phyloP scores from a whole-genome alignment of 2,329 filamentous ascomycete genomes.

The Rugonectria rugulosa region DNA sequence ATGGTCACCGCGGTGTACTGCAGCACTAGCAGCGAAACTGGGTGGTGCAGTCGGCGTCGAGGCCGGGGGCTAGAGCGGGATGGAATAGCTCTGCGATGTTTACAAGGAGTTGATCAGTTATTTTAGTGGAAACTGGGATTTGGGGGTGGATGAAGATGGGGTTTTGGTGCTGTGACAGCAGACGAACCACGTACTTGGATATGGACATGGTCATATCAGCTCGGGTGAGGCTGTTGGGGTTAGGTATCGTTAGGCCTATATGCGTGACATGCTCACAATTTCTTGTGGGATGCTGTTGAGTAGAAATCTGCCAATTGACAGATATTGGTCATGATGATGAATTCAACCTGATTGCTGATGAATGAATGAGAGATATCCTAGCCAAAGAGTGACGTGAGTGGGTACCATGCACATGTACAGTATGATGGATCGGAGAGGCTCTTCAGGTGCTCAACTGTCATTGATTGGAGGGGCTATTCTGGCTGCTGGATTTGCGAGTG shows the following conservation, averaged over 20 bases:
- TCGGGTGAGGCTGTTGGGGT: no score
- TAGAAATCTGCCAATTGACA: no score
- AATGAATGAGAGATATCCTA: conserved; percentile 19
- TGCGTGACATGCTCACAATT: no score
- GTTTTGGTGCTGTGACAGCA: background rate
- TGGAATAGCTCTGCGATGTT: background rate
- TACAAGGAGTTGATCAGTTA: background rate
- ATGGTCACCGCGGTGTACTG: conserved; percentile 20
- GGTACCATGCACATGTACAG: no score
- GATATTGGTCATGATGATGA: conserved; percentile 16
- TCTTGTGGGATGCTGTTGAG: no score
- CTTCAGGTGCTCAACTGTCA: background rate
- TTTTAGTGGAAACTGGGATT: background rate
- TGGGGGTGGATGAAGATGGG: background rate
- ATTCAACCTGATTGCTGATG: conserved; percentile 1
- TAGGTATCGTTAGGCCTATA: no score
- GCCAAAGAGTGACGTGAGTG: no score
- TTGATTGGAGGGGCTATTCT: background rate
- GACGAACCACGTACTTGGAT: no score
- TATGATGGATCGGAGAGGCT: background rate
- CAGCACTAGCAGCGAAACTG: background rate
- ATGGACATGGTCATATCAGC: no score
- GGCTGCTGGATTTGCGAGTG: background rate
- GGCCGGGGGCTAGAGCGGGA: conserved; percentile 1
- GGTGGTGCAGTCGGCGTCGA: background rate